These are phyloP conservation scores for Xylaria hypoxylon DNA, from an alignment of 2,329 filamentous ascomycete species.

Conservation along the genomic window DNA sequence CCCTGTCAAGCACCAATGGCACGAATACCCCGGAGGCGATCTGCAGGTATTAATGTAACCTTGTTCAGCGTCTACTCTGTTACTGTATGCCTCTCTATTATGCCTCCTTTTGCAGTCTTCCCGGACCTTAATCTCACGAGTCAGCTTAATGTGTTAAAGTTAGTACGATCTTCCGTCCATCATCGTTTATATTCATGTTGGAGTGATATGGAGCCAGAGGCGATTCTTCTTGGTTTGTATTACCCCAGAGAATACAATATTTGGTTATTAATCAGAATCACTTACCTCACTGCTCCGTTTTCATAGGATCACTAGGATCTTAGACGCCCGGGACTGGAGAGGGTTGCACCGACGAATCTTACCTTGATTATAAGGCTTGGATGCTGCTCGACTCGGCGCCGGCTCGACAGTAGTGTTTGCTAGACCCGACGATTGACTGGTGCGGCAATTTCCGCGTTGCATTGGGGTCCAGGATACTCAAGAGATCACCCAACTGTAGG, in stretches of 20 bases:
- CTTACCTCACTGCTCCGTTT: background rate
- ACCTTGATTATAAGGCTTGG: constrained; percentile 33
- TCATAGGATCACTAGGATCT: constrained; percentile 19
- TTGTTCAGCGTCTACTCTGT: constrained; percentile 13
- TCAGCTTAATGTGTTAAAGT: background rate
- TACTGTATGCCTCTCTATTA: constrained; percentile 20
- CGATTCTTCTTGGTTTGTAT: background rate
- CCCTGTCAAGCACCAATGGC: constrained; percentile 33
- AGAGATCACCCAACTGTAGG: constrained; percentile 14
- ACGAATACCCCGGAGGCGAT: constrained; percentile 34
- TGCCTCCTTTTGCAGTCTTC: constrained; percentile 24
- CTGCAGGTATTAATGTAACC: constrained; percentile 35
- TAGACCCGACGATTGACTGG: constrained; percentile 25
- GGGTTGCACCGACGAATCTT: constrained; percentile 34
- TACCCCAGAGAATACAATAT: constrained; percentile 1
- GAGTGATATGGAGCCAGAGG: background rate
- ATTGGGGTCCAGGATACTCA: constrained; percentile 1
- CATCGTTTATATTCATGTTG: constrained; percentile 9
- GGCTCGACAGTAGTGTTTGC: constrained; percentile 21
- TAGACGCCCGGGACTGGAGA: constrained; percentile 21
- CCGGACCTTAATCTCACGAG: constrained; percentile 17
- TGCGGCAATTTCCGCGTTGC: constrained; percentile 31
- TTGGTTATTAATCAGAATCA: constrained; percentile 7
- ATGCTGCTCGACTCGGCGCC: constrained; percentile 35
- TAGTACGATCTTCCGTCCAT: constrained; percentile 11